Base-by-base conservation (phyloP, 2,329 filamentous ascomycete species). In the Cyanodermella asteris region DNA sequence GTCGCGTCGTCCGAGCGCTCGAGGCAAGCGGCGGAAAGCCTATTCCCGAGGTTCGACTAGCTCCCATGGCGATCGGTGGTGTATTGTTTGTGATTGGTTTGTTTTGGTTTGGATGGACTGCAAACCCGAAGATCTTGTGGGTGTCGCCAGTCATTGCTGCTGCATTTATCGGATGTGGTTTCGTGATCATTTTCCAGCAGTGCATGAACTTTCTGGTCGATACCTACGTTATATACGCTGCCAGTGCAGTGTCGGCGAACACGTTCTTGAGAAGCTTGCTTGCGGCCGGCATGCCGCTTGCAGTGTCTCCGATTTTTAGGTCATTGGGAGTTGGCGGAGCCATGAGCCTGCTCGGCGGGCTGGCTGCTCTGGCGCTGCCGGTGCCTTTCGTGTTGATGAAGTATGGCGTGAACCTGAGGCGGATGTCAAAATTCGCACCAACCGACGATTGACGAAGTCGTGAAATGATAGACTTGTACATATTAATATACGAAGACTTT, bases 221-320 rank as follows among this genome's bases (percentile, higher is more conserved):
- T 19, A 18, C 54, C 53, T 32, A 56, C 59, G 9, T n/a, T n/a
- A n/a, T n/a, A n/a, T n/a, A n/a, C n/a, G n/a, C n/a, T n/a, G 57
- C 59, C 7, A 57, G 54, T 1, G 59, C 59, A 10, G 57, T 64
- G 19, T 59, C 60, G 6, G 60, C 57, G 5, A 64, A 64, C 32
- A 64, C 59, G 0, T 58, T 64, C 37, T 46, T 61, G 35, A 48
- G 59, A 11, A 56, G 51, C 6, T 40, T 61, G 13, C 53, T 51
- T 18, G 59, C 56, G 12, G 56, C 54, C 13, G 47, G 48, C 4
- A 62, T 63, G 36, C 61, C 61, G 0, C 50, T 64, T 0, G 64
- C 64, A 36, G 55, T 58, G 1, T 55, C 50, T 1, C 57, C 63
- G 34, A 63, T 64, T 59, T 61, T 62, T 33, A 31, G 61, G 6